Percentiles rank a stretch among this genome's conserved stretches.
phyloP scores from a whole-genome alignment of 805 yeast species.

The Metschnikowia peoriensis region DNA sequence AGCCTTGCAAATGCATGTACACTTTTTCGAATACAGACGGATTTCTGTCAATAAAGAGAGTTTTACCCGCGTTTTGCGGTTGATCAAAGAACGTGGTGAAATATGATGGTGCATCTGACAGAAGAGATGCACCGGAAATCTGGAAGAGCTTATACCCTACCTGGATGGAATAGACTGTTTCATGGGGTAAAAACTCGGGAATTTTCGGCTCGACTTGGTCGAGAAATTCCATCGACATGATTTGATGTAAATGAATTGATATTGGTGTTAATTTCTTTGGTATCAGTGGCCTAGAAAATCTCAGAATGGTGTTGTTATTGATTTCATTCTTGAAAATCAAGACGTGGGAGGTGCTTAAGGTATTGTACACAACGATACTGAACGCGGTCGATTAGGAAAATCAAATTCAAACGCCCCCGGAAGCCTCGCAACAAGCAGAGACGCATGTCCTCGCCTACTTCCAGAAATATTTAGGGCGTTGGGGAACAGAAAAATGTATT shows the following conservation, averaged over 20 bases:
- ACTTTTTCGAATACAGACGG: conserved; percentile 67
- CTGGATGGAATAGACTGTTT: conserved; percentile 64
- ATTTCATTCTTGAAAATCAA: background rate
- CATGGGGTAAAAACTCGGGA: conserved; percentile 61
- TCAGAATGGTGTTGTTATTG: background rate
- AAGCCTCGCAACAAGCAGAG: no score
- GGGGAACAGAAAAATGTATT: no score
- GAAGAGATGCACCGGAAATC: conserved; percentile 80
- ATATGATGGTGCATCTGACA: conserved; percentile 85
- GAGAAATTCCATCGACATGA: conserved; percentile 10
- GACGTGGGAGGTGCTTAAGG: background rate
- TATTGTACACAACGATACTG: background rate
- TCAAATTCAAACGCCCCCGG: no score
- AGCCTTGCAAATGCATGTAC: conserved; percentile 77
- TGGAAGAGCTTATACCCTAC: conserved; percentile 63
- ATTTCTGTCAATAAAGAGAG: conserved; percentile 70
- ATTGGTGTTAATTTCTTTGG: background rate
- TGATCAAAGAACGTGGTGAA: conserved; percentile 68
- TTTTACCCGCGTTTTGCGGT: conserved; percentile 36
- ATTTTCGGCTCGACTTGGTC: conserved; percentile 42
- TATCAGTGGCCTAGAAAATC: background rate
- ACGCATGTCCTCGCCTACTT: no score
- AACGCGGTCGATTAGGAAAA: no score
- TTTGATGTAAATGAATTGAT: background rate
- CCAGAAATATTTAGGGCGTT: no score